A percentile compares a stretch with the other conserved stretches of the same genome.
Evolutionary conservation across 2,329 filamentous ascomycete genomes (phyloP).

Genomic region (Cryphonectria japonica): DNA sequence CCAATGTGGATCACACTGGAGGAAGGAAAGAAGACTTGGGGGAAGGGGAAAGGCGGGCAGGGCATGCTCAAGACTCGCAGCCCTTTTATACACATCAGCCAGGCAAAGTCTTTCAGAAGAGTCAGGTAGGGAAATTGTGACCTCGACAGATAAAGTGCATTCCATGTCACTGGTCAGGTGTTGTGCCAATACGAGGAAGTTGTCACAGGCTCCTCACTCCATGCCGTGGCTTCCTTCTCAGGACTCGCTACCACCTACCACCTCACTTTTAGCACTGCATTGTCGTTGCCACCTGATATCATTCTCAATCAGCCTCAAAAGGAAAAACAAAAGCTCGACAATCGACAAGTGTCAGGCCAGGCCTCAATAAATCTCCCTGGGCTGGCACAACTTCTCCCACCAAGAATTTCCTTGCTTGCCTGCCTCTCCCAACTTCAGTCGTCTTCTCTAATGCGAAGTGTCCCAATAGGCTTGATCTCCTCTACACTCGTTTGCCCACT

Average conservation of each 20-base stretch:
- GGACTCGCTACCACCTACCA: neutral
- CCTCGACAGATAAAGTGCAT: neutral
- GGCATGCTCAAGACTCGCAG: too few relatives aligned
- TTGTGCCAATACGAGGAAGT: neutral
- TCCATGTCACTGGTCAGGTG: neutral
- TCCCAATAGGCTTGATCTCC: neutral
- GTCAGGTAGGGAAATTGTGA: neutral
- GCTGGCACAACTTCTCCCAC: neutral
- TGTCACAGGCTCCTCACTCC: neutral
- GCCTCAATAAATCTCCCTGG: too few relatives aligned
- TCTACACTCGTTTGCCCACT: neutral
- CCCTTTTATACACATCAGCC: too few relatives aligned
- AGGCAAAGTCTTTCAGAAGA: neutral
- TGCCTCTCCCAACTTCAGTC: neutral
- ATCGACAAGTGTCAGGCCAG: neutral
- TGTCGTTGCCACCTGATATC: neutral
- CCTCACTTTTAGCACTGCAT: neutral
- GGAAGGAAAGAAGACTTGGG: neutral
- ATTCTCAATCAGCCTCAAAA: neutral
- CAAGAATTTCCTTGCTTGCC: neutral
- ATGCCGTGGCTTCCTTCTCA: slow-evolving; percentile 1
- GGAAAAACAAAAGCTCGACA: neutral
- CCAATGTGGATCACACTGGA: neutral
- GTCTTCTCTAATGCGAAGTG: neutral
- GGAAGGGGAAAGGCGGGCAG: too few relatives aligned